Evolutionary conservation across 1,284 basidiomycete species (phyloP).

Genomic region (Porodaedalea pini): DNA sequence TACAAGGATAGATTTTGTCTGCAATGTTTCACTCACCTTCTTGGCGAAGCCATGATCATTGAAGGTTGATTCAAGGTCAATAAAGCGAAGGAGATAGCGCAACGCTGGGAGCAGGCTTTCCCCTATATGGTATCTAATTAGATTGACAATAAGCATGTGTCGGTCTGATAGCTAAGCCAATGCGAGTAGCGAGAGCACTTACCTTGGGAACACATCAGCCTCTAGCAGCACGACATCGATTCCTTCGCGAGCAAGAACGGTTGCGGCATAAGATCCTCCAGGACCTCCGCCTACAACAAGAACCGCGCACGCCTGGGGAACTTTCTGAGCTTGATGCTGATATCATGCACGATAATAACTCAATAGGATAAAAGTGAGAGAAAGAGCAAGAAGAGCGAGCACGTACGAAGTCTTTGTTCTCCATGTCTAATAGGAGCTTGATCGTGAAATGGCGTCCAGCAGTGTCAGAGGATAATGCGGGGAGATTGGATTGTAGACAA

Average conservation of each 20-base stretch:
- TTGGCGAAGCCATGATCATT: conserved; percentile 46
- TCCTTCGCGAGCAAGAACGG: conserved; percentile 66
- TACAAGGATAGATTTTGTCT: too few species aligned
- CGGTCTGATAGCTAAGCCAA: neutral
- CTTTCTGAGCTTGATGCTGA: too few species aligned
- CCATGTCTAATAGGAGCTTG: too few species aligned
- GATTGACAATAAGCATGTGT: neutral
- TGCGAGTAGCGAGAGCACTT: neutral
- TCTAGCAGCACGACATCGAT: conserved; percentile 65
- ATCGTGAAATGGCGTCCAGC: too few species aligned
- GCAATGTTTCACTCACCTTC: conserved; percentile 45
- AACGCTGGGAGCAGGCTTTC: conserved; percentile 62
- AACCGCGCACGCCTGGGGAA: too few species aligned
- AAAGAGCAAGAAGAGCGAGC: too few species aligned
- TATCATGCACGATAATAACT: too few species aligned
- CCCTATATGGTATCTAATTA: conserved; percentile 55
- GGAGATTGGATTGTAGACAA: too few species aligned
- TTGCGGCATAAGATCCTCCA: conserved; percentile 67
- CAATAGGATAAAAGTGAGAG: too few species aligned
- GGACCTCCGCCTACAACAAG: conserved; percentile 59
- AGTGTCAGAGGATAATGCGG: too few species aligned
- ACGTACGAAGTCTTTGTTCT: too few species aligned
- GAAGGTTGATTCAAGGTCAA: conserved; percentile 56
- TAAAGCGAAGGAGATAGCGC: conserved; percentile 55
- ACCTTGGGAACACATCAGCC: conserved; percentile 64